Evolutionary conservation across 306 rosid species (phyloP).

Genomic region (Oemleria cerasiformis): DNA sequence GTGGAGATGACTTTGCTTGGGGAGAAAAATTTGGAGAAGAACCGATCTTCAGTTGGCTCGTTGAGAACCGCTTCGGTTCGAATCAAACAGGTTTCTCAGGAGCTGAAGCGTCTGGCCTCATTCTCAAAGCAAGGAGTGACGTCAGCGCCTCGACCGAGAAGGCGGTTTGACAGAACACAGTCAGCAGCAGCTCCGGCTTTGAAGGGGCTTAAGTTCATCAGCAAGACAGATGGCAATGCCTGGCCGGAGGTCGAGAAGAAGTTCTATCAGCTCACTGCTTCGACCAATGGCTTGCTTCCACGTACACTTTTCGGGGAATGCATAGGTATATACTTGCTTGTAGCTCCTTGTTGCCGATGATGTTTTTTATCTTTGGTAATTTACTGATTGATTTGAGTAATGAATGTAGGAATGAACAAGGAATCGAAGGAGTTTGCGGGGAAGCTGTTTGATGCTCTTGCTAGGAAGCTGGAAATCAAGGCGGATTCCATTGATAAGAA

Average conservation of each 20-base stretch:
- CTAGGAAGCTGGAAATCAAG: conserved; percentile 40
- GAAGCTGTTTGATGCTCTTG: conserved; percentile 56
- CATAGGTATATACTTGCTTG: conserved; percentile 47
- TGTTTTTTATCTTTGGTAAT: too few relatives aligned
- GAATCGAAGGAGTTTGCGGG: conserved; percentile 60
- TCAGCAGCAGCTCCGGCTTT: conserved; percentile 53
- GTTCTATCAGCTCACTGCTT: conserved; percentile 36
- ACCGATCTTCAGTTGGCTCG: conserved; percentile 27
- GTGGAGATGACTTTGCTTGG: conserved; percentile 30
- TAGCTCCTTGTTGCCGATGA: neutral
- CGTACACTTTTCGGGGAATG: conserved; percentile 53
- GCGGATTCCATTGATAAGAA: conserved; percentile 48
- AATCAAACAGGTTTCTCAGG: conserved; percentile 46
- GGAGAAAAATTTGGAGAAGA: conserved; percentile 30
- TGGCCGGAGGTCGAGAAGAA: conserved; percentile 44
- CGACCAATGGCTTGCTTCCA: conserved; percentile 42
- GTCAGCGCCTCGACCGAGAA: conserved; percentile 14
- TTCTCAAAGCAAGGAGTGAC: conserved; percentile 11
- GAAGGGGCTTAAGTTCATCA: conserved; percentile 51
- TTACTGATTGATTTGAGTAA: too few relatives aligned
- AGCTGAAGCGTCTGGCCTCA: conserved; percentile 41
- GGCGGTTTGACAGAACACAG: conserved; percentile 43
- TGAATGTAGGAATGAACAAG: conserved; percentile 53
- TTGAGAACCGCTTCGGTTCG: conserved; percentile 29
- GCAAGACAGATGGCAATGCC: conserved; percentile 32